Base-by-base conservation (phyloP, 768 basidiomycete species). In the Leccinum rimulosum region DNA sequence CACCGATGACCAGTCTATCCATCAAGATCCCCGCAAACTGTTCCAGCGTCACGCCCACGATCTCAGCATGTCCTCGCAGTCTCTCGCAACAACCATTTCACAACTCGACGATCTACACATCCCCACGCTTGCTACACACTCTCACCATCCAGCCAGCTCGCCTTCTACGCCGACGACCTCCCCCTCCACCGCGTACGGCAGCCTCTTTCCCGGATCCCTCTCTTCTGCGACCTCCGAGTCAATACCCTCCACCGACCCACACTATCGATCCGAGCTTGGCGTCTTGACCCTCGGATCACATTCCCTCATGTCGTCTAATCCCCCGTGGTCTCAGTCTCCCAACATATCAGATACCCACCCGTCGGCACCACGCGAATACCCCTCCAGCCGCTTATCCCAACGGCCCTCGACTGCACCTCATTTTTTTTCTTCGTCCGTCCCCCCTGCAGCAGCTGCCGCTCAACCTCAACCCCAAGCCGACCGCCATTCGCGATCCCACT, bases 141-240 rank as follows among this genome's bases (percentile, higher is more conserved):
- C 22, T 47, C 45, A 47, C 22, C 47, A 51, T 17, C 30, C 51
- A n/a, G n/a, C 66, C 1, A 71, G 71, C 35, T 2, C 61, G 8
- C 65, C 69, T 0, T 71, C 70, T 3, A 70, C 70, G 0, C 71
- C 72, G 5, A 53, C 62, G 51, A 72, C 66, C 1, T 67, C 70
- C 0, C 60, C 68, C 1, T 72, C 70, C 6, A 72, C 65, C 1
- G 66, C 33, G 3, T 55, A 61, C 54, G 65, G 63, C 43, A 70
- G 62, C 36, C 50, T 58, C 1, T 62, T 73, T 15, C 58, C 62
- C 0, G 52, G 60, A 6, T 66, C 72, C 1, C 59, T 62, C 9
- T 70, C 70, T 3, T 72, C 66, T 28, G 60, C 61, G 11, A 64
- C 70, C 0, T 72, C 71, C 52, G 72, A 70, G 11, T 72, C 68